phyloP scores from a whole-genome alignment of 1,139 yeast genomes.

The Saccharomycopsis hybrid region DNA sequence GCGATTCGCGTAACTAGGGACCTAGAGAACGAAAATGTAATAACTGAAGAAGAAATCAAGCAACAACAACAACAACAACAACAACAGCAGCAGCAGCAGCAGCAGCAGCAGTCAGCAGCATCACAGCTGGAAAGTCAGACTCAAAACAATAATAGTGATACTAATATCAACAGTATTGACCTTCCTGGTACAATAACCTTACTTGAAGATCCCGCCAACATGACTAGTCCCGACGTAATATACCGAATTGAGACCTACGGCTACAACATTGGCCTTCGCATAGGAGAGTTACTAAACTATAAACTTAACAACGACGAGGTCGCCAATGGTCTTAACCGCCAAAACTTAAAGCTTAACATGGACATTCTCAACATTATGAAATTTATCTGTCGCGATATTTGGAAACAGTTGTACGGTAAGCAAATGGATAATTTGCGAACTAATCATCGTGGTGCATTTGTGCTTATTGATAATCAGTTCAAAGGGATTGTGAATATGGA shows the following conservation, averaged over 20 bases:
- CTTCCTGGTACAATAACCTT: conserved; percentile 39
- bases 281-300: conserved; percentile 67
- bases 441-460: conserved; percentile 76
- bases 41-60: conserved; percentile 11
- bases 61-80: background rate
- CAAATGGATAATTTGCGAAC: conserved; percentile 91
- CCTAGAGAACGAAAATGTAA: conserved; percentile 17
- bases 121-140: background rate
- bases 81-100: no score
- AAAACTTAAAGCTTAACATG: conserved; percentile 35
- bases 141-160: background rate
- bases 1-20: conserved; percentile 19
- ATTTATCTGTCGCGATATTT: conserved; percentile 85
- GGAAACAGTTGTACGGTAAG: conserved; percentile 74
- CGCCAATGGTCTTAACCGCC: conserved; percentile 12
- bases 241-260: conserved; percentile 66
- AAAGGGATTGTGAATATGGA: conserved; percentile 50
- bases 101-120: no score
- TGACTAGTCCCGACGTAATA: conserved; percentile 47
- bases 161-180: background rate
- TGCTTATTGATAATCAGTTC: conserved; percentile 63
- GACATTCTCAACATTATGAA: conserved; percentile 81
- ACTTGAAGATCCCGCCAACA: conserved; percentile 31
- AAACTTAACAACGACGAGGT: conserved; percentile 36
- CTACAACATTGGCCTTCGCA: conserved; percentile 62